Conservation (phyloP, 2,329 filamentous ascomycete species). For the Aschersonia sp. region DNA sequence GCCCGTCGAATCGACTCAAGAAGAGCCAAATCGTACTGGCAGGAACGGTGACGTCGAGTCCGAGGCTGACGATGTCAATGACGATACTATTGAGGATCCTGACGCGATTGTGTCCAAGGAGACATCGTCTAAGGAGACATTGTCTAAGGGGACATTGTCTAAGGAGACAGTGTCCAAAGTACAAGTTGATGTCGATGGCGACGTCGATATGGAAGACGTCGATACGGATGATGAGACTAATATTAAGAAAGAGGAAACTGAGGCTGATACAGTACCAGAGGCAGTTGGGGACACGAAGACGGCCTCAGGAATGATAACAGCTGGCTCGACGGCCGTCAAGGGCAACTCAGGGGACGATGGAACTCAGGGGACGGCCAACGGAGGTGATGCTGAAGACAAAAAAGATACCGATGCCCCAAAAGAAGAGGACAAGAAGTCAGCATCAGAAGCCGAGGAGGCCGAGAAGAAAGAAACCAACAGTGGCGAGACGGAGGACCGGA, state of each 20-base stretch:
- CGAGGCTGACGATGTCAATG: conserved; percentile 21
- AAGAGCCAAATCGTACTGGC: conserved; percentile 11
- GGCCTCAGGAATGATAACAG: conserved; percentile 10
- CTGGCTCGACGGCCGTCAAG: conserved; percentile 6
- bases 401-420: conserved; percentile 11
- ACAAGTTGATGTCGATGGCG: conserved; percentile 31
- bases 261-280: conserved; percentile 16
- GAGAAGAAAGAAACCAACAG: conserved; percentile 16
- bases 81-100: conserved; percentile 30
- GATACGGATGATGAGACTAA: conserved; percentile 15
- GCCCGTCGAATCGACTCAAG: neutral
- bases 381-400: conserved; percentile 3
- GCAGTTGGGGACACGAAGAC: conserved; percentile 18
- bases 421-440: conserved; percentile 6
- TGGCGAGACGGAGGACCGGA: conserved; percentile 9
- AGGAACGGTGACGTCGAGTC: conserved; percentile 13
- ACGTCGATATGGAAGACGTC: conserved; percentile 34
- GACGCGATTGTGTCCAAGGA: conserved; percentile 11
- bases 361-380: conserved; percentile 8
- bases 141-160: neutral
- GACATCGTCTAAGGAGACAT: conserved; percentile 1
- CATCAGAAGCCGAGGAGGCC: conserved; percentile 18
- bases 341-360: neutral
- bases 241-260: conserved; percentile 25
- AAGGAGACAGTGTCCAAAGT: conserved; percentile 10